phyloP scores from a whole-genome alignment of 2,329 filamentous ascomycete species.

The Cryphonectria carpinicola region DNA sequence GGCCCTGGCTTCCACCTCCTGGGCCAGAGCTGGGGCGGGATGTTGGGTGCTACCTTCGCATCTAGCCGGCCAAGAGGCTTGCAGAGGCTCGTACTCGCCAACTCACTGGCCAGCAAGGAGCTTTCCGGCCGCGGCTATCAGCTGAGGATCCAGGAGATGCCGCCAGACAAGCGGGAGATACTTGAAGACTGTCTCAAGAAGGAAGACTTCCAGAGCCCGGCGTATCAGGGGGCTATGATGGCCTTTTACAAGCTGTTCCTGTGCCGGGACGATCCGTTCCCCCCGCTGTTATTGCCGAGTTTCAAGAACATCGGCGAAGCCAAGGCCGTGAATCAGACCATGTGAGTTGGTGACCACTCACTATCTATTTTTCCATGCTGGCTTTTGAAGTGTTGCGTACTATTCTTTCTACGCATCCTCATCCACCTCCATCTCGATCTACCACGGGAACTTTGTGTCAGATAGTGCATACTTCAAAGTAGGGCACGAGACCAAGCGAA shows the following conservation, averaged over 20 bases:
- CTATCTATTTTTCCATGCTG: not conserved
- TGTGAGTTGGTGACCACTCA: slow-evolving; percentile 9
- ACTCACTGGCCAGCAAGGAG: slow-evolving; percentile 37
- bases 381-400: not conserved
- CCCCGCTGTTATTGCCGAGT: not conserved
- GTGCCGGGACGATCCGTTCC: slow-evolving; percentile 13
- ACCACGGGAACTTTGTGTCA: not conserved
- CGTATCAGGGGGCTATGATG: slow-evolving; percentile 11
- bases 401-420: not conserved
- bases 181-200: slow-evolving; percentile 4
- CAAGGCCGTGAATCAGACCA: slow-evolving; percentile 7
- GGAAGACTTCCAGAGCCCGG: slow-evolving; percentile 2
- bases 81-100: slow-evolving; percentile 35
- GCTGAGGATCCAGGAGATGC: slow-evolving; percentile 11
- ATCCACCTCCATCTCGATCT: not conserved
- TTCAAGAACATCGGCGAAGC: slow-evolving; percentile 14
- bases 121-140: slow-evolving; percentile 3
- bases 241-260: slow-evolving; percentile 19
- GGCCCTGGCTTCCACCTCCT: slow-evolving; percentile 25
- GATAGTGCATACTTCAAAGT: not conserved
- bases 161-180: not conserved
- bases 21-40: slow-evolving; percentile 20
- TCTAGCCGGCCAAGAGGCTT: slow-evolving; percentile 30
- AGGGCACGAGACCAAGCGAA: not conserved
- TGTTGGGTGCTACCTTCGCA: slow-evolving; percentile 13